Conservation (phyloP, 2,329 filamentous ascomycete species). For the Aspergillus brunneoviolaceus region DNA sequence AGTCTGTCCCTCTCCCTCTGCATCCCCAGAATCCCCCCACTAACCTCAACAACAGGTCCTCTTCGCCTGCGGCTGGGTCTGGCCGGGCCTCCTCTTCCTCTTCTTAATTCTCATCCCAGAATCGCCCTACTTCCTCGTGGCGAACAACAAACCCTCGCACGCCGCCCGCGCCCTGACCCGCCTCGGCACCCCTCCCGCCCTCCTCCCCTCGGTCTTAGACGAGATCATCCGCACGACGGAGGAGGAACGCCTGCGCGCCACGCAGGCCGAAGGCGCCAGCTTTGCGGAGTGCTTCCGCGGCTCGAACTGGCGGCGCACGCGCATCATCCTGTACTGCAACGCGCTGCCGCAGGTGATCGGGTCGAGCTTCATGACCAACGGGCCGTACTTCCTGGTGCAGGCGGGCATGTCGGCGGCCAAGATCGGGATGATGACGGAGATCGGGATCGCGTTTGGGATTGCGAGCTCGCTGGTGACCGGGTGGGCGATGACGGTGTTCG, state of each 20-base stretch:
- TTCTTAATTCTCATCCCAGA: background rate
- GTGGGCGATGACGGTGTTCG: background rate
- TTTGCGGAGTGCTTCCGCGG: constrained; percentile 1
- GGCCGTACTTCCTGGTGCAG: constrained; percentile 1
- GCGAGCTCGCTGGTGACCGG: background rate
- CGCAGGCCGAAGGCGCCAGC: background rate
- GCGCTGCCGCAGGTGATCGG: constrained; percentile 2
- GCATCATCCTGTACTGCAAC: constrained; percentile 8
- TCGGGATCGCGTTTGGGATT: constrained; percentile 2
- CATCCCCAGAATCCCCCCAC: too few relatives aligned
- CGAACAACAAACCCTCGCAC: background rate
- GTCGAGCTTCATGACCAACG: constrained; percentile 2
- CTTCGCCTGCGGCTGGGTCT: constrained; percentile 8
- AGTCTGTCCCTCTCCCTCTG: background rate
- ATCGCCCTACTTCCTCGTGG: background rate
- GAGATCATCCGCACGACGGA: background rate
- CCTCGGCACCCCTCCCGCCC: background rate
- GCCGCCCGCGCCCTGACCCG: background rate
- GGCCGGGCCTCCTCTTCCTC: background rate
- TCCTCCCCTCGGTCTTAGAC: background rate
- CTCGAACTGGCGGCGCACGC: constrained; percentile 6
- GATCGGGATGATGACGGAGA: constrained; percentile 3
- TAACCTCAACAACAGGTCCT: background rate
- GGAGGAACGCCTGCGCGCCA: background rate
- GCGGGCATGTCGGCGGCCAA: constrained; percentile 1